Conservation (phyloP, 768 basidiomycete genomes). For the Heimioporus sp. region DNA sequence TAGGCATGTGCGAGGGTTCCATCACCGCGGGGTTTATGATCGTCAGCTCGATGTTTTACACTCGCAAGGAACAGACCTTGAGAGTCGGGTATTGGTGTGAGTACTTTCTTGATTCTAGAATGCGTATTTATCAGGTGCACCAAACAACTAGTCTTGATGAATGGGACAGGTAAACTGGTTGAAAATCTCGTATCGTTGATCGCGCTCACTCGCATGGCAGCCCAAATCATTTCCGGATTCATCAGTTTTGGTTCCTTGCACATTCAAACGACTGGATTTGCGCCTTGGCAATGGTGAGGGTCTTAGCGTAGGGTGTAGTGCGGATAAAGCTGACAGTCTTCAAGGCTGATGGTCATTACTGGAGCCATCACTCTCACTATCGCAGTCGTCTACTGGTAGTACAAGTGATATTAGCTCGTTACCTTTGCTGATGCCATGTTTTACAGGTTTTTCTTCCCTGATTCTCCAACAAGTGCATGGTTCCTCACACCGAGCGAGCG, state of each 20-base stretch:
- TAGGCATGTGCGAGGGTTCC: constrained; percentile 71
- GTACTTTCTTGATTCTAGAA: constrained; percentile 19
- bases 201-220: constrained; percentile 31
- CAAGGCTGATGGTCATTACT: constrained; percentile 69
- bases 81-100: constrained; percentile 77
- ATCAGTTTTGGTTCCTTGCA: constrained; percentile 66
- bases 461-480: constrained; percentile 73
- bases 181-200: background rate
- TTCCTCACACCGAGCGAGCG: constrained; percentile 70
- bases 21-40: constrained; percentile 79
- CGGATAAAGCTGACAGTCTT: background rate
- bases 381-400: constrained; percentile 54
- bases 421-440: background rate
- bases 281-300: constrained; percentile 70
- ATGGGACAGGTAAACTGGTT: constrained; percentile 53
- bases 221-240: constrained; percentile 70
- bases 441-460: constrained; percentile 63
- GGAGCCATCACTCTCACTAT: constrained; percentile 55
- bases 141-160: constrained; percentile 58
- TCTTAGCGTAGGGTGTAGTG: background rate
- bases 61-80: constrained; percentile 63
- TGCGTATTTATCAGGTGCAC: background rate
- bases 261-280: constrained; percentile 52
- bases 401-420: background rate
- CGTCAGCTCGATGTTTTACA: constrained; percentile 78